Evolutionary conservation across 176 grass and related monocot species (phyloP), one percentile per base, ranked within the genome.

Genomic region (Musa schizocarpa): DNA sequence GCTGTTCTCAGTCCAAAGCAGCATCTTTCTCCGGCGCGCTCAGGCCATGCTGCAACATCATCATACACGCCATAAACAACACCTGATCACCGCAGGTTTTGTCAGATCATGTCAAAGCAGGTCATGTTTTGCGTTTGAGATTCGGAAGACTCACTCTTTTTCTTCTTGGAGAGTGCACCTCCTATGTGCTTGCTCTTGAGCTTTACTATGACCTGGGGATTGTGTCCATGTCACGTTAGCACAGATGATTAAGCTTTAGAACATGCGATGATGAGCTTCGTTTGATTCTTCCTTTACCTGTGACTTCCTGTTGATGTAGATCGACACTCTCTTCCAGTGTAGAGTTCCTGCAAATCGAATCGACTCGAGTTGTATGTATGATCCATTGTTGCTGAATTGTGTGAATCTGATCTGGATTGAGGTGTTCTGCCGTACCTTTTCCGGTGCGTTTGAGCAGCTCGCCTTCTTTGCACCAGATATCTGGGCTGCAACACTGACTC

Each of bases 401-500:
- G 50, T 1, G 11, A 52, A 21, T 71, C 14, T 12, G 20, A 20
- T 59, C 64, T 75, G 49, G 66, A 82, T 78, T 86, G 26, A 49
- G 54, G 75, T 56, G 76, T 11, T 50, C 49, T 34, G 2, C 17
- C 6, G 3, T 74, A 99, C 95, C 95, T 92, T 89, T 99, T 52
- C 82, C 81, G 2, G 91, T 92, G 77, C 95, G 95, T 79, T 99
- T 99, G 2, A 92, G 74, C 78, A 99, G 63, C 52, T 89, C 86
- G 19, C 95, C 91, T 75, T 99, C 95, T 77, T 94, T 99, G 90
- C 95, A 99, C 95, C 95, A 99, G 50, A 99, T 89, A 25, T 99
- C 86, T 25, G 91, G 79, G 71, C 88, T 99, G 69, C 82, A 81
- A 2, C 82, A 99, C 6, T 80, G 89, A 8, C 82, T 77, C 85